Conservation (phyloP, 2,329 filamentous ascomycete genomes). For the Mycosphaerella arachidis region DNA sequence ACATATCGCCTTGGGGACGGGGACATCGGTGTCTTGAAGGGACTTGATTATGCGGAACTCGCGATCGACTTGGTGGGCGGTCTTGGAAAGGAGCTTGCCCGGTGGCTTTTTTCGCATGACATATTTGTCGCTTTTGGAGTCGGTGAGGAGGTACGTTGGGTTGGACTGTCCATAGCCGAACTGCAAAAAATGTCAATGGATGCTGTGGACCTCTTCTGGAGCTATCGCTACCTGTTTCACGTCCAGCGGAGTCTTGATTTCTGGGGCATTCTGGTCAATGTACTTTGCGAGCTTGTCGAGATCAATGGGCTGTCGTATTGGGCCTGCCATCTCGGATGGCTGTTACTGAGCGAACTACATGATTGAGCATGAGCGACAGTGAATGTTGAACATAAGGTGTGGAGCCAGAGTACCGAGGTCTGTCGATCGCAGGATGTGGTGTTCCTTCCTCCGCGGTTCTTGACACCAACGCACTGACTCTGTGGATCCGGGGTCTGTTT, state of each 20-base stretch:
- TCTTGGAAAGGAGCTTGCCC: constrained; percentile 86
- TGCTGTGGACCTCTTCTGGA: background rate
- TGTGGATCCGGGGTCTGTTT: background rate
- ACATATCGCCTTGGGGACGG: constrained; percentile 76
- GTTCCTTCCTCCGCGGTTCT: background rate
- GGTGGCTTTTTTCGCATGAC: constrained; percentile 98
- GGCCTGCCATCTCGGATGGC: constrained; percentile 65
- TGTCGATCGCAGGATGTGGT: background rate
- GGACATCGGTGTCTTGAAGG: constrained; percentile 71
- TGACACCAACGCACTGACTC: background rate
- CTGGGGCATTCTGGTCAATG: constrained; percentile 70
- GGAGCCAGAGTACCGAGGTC: constrained; percentile 1
- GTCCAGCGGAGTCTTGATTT: constrained; percentile 76
- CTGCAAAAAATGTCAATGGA: constrained; percentile 43
- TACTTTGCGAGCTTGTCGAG: constrained; percentile 73
- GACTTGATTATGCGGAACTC: constrained; percentile 90
- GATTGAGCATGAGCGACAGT: background rate
- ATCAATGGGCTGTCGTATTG: constrained; percentile 86
- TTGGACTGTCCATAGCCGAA: constrained; percentile 98
- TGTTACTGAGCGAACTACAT: constrained; percentile 7
- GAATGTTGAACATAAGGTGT: background rate
- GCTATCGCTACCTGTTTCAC: constrained; percentile 69
- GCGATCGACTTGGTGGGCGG: constrained; percentile 92
- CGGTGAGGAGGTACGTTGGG: constrained; percentile 88
- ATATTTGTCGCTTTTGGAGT: constrained; percentile 63